A percentile compares a stretch with the other conserved stretches of the same genome.
phyloP scores from a whole-genome alignment of 2,329 filamentous ascomycete species.

The Cladophialophora bantiana region DNA sequence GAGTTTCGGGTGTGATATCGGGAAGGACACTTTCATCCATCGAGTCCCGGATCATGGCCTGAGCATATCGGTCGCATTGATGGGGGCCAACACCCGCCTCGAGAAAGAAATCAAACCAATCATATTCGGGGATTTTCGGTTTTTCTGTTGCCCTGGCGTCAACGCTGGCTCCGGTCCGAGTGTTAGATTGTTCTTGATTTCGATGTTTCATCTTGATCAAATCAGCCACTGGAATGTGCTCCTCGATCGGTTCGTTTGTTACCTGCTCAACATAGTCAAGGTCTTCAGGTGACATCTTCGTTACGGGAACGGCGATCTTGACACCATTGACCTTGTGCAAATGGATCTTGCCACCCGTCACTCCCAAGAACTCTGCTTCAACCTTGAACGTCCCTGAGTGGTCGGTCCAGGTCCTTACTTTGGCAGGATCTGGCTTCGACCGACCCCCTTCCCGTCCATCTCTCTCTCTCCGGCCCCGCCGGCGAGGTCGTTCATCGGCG shows the following conservation, averaged over 20 bases:
- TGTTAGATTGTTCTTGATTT: constrained; percentile 50
- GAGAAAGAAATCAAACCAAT: constrained; percentile 99
- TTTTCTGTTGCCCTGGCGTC: constrained; percentile 38
- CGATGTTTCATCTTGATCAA: constrained; percentile 64
- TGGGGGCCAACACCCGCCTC: constrained; percentile 89
- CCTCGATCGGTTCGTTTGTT: constrained; percentile 86
- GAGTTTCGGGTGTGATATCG: constrained; percentile 81
- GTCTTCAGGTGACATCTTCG: constrained; percentile 95
- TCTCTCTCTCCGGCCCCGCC: constrained; percentile 67
- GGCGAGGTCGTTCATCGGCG: constrained; percentile 68
- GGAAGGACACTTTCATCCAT: constrained; percentile 95
- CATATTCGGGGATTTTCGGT: constrained; percentile 71
- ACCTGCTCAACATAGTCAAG: constrained; percentile 90
- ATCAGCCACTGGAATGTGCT: constrained; percentile 91
- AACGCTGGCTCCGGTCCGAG: constrained; percentile 48
- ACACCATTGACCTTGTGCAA: constrained; percentile 97
- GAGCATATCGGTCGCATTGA: constrained; percentile 91
- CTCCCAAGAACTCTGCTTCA: constrained; percentile 92
- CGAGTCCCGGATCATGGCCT: constrained; percentile 86
- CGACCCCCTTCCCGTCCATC: constrained; percentile 63
- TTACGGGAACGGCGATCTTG: constrained; percentile 94
- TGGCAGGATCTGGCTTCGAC: constrained; percentile 79
- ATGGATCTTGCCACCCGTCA: constrained; percentile 96
- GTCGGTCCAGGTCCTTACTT: constrained; percentile 93
- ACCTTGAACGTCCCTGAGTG: constrained; percentile 95